Base-by-base conservation (phyloP, 306 rosid genomes). In the Quercus mongolica region DNA sequence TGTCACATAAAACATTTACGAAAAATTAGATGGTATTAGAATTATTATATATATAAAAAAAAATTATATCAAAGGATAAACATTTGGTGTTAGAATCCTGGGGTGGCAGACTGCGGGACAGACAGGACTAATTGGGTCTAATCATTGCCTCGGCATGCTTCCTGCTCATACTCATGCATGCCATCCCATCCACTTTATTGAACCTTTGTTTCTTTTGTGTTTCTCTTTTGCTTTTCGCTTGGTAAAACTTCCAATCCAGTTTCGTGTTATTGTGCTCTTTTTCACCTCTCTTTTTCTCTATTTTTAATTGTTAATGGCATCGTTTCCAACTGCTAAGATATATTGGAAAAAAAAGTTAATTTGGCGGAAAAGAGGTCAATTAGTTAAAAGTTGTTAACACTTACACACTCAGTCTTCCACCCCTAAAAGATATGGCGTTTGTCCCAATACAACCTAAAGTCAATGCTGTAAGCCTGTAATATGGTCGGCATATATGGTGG, bases 141-240 rank as follows among this genome's bases (percentile, higher is more conserved):
- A 80, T 80, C 83, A 80, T 74, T 80, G 78, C 69, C 69, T 74
- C 28, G 56, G 78, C 83, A 28, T 79, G 82, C 82, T 73, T 72
- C 67, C 21, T 59, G 57, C 51, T 20, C 23, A 69, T 67, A 54
- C 63, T 64, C 54, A n/a, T 68, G 72, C 72, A 68, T 68, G 72
- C 72, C 52, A 33, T 68, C 72, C 72, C 72, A 68, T 33, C 72
- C 72, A 68, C 72, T 68, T 68, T 68, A 68, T 35, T 33, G 7
- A 4, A 35, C 72, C 72, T 68, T 68, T 68, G 25, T 33, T 68
- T 21, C 51, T 68, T 67, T 67, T 33, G 15, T 18, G 49, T 67
- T 67, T 35, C 71, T 46, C 38, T 35, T 59, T 67, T 19, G 72
- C 72, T 67, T 67, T 68, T 35, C 28, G 72, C 72, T 46, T 68